phyloP scores from a whole-genome alignment of 2,329 filamentous ascomycete genomes.

The Waltergamsia citrina region DNA sequence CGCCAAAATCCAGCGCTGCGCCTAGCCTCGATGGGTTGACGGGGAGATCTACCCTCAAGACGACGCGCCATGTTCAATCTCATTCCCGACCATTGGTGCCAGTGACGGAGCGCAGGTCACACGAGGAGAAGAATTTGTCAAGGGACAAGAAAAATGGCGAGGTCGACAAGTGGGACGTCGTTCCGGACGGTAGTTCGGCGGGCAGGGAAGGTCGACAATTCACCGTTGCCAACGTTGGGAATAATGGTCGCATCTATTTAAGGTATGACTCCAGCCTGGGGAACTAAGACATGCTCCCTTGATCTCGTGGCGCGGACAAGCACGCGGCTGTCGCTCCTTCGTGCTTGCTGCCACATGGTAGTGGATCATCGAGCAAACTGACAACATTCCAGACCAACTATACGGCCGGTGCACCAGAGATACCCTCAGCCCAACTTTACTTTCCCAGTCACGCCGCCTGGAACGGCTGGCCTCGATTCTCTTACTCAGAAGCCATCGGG shows the following conservation, averaged over 20 bases:
- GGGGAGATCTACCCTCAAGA: slow-evolving; percentile 1
- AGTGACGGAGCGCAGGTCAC: slow-evolving; percentile 34
- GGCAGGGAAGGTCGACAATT: slow-evolving; percentile 63
- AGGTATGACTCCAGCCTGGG: slow-evolving; percentile 43
- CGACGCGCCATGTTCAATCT: not conserved
- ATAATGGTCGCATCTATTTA: slow-evolving; percentile 74
- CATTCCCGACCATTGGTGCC: slow-evolving; percentile 27
- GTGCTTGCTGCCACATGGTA: no score
- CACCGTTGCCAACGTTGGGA: slow-evolving; percentile 72
- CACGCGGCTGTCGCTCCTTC: not conserved
- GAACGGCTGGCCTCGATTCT: slow-evolving; percentile 45
- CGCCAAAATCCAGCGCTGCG: slow-evolving; percentile 1
- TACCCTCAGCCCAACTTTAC: slow-evolving; percentile 51
- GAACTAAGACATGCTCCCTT: not conserved
- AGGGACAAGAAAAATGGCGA: slow-evolving; percentile 42
- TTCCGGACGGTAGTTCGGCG: slow-evolving; percentile 51
- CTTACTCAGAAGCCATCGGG: slow-evolving; percentile 17
- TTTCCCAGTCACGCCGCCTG: slow-evolving; percentile 52
- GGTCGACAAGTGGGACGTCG: slow-evolving; percentile 42
- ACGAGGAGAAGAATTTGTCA: slow-evolving; percentile 19
- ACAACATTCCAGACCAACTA: slow-evolving; percentile 38
- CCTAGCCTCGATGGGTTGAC: not conserved
- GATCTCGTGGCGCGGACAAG: no score
- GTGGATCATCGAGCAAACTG: no score
- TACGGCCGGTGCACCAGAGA: slow-evolving; percentile 51